Evolutionary conservation across 1,139 yeast genomes (phyloP).

Genomic region (Debaryomyces nepalensis): DNA sequence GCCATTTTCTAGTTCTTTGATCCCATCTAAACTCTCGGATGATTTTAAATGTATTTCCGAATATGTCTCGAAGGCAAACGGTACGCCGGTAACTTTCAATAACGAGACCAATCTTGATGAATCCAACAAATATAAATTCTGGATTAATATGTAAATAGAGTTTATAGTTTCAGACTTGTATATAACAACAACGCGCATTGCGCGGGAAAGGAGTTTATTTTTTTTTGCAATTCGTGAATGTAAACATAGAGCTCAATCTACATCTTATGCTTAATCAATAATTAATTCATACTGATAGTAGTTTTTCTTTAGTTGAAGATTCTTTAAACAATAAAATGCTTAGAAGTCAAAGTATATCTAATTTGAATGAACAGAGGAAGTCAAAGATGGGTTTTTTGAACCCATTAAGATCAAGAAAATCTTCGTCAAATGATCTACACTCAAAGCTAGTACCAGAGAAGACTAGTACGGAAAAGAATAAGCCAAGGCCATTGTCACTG

Average conservation of each 20-base stretch:
- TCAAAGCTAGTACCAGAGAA: constrained; percentile 14
- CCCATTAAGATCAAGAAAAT: constrained; percentile 27
- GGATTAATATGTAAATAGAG: constrained; percentile 19
- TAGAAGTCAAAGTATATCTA: constrained; percentile 37
- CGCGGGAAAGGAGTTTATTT: constrained; percentile 10
- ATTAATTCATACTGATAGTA: neutral
- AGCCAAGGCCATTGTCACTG: constrained; percentile 23
- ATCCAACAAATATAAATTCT: constrained; percentile 21
- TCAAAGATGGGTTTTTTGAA: constrained; percentile 26
- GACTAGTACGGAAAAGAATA: constrained; percentile 12
- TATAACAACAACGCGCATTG: constrained; percentile 3
- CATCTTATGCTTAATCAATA: neutral
- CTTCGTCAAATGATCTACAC: constrained; percentile 20
- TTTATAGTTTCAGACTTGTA: constrained; percentile 4
- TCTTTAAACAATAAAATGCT: constrained; percentile 25
- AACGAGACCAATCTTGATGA: constrained; percentile 17
- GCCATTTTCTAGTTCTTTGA: constrained; percentile 32
- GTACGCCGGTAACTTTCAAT: constrained; percentile 16
- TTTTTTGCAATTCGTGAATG: constrained; percentile 8
- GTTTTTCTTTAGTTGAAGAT: neutral
- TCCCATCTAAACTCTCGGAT: constrained; percentile 21
- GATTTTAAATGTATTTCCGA: constrained; percentile 14
- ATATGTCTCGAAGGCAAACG: constrained; percentile 14
- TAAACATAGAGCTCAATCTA: constrained; percentile 6
- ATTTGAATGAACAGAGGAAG: constrained; percentile 29